phyloP scores from a whole-genome alignment of 2,329 filamentous ascomycete species.

The Apiospora malaysiana region DNA sequence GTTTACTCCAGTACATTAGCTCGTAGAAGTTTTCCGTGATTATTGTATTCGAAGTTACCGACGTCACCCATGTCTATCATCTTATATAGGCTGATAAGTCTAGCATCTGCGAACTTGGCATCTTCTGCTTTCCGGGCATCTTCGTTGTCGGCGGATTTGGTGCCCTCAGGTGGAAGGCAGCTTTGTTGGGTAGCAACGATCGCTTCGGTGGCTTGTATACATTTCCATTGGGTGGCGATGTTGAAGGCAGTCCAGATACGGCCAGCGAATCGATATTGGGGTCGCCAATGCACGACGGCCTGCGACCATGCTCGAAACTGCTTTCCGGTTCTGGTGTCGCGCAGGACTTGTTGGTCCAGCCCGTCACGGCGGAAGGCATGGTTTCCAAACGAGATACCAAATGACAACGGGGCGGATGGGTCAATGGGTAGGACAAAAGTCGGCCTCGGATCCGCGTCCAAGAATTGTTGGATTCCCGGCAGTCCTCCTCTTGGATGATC shows the following conservation, averaged over 20 bases:
- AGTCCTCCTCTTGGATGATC: neutral
- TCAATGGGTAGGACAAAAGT: conserved; percentile 23
- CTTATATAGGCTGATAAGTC: conserved; percentile 21
- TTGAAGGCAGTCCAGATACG: conserved; percentile 24
- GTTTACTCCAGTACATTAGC: conserved; percentile 18
- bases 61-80: conserved; percentile 27
- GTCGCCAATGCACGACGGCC: conserved; percentile 21
- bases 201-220: conserved; percentile 11
- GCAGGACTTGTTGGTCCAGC: conserved; percentile 12
- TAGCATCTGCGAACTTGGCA: conserved; percentile 22
- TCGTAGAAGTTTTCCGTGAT: conserved; percentile 16
- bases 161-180: neutral
- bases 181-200: neutral
- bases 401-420: conserved; percentile 6
- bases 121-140: conserved; percentile 11
- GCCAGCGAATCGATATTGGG: conserved; percentile 20
- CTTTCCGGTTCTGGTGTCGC: neutral
- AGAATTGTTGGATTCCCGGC: conserved; percentile 19
- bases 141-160: conserved; percentile 5
- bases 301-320: conserved; percentile 23
- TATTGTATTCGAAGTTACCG: conserved; percentile 23
- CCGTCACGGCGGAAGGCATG: conserved; percentile 9
- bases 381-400: conserved; percentile 19
- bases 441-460: conserved; percentile 25
- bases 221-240: conserved; percentile 23